Evolutionary conservation across 495 filamentous ascomycete genomes (phyloP), one percentile per base, ranked within the genome.

Genomic region (Penicillium robsamsonii): DNA sequence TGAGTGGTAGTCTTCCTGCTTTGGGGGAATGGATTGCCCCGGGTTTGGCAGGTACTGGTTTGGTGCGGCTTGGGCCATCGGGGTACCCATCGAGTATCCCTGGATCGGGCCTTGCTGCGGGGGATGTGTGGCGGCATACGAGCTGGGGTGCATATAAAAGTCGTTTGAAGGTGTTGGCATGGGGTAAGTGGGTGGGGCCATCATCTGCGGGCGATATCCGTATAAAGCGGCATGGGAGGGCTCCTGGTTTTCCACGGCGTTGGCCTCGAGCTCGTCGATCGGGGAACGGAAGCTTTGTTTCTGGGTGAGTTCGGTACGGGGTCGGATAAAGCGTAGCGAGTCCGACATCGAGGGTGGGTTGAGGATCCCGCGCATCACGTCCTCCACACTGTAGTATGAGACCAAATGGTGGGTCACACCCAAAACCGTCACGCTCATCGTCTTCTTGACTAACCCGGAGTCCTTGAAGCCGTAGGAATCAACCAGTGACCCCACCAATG

Each of bases 391-490:
- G 75, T 96, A 97, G 68, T 96, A 97, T 0, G 88, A 93, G 40
- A 96, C 90, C 47, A 97, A 72, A 61, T 95, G 90, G 66, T 93
- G 91, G 4, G 81, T 82, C 5, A 89, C 73, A 8, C 84, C 84
- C 17, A 83, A 71, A 44, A 89, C 80, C 3, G 79, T 85, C 25
- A 96, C 81, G 53, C 85, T 91, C 66, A 96, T 89, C 0, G 92
- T 96, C 79, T 96, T 96, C 76, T 97, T 97, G 27, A 96, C 83
- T 53, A 96, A 70, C 0, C 92, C 92, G 2, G 85, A 82, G 41
- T 85, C 80, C 72, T 91, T 93, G 80, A 96, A 96, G 22, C 84
- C 85, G 67, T 96, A 96, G 0, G 87, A 90, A 70, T 96, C 91
- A 3, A 89, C 79, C 25, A 96, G 78, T 8, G 91, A 96, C 29